Evolutionary conservation across 2,329 filamentous ascomycete genomes (phyloP).

Genomic region (Aspergillus felis): DNA sequence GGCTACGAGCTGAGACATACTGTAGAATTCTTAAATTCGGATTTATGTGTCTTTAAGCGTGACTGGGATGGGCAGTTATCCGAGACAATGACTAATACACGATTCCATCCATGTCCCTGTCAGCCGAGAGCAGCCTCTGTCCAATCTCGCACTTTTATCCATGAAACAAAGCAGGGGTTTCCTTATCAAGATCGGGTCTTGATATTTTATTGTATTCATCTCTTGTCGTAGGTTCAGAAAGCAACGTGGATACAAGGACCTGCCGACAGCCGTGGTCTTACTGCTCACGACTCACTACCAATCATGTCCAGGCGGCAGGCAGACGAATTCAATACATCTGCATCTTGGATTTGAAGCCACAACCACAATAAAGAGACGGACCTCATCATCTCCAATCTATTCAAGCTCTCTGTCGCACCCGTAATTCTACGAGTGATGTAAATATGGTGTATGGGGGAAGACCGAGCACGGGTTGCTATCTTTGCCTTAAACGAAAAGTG

Average conservation of each 20-base stretch:
- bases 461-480: constrained; percentile 37
- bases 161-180: not conserved
- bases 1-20: not conserved
- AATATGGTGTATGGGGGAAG: constrained; percentile 41
- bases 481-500: constrained; percentile 39
- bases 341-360: not conserved
- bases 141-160: not conserved
- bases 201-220: not conserved
- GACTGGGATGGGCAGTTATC: not conserved
- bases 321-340: constrained; percentile 3
- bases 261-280: not conserved
- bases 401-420: not conserved
- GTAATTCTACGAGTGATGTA: not conserved
- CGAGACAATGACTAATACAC: not conserved
- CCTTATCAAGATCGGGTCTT: not conserved
- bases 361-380: not conserved
- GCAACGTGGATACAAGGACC: not conserved
- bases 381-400: not conserved
- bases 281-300: not conserved
- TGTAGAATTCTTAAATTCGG: not conserved
- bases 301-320: constrained; percentile 11
- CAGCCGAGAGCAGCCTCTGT: not conserved
- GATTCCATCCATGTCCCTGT: not conserved
- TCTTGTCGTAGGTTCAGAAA: not conserved
- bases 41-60: not conserved